These are phyloP conservation scores for Pseudogymnoascus sp. DNA, from an alignment of 2,329 filamentous ascomycete species.

Conservation along the genomic window DNA sequence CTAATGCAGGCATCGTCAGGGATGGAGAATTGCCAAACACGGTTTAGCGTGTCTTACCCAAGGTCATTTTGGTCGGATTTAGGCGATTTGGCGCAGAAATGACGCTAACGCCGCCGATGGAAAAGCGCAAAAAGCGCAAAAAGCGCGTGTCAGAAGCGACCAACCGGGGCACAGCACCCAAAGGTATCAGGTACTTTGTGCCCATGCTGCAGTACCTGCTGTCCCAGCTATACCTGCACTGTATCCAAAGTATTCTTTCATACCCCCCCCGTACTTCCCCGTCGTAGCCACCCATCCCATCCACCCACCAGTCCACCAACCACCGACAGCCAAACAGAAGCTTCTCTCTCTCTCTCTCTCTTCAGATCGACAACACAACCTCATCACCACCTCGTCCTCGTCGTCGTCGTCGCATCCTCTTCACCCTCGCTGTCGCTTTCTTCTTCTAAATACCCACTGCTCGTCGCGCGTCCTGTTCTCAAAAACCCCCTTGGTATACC, in stretches of 20 bases:
- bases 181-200: neutral
- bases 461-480: neutral
- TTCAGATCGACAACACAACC: neutral
- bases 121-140: conserved; percentile 8
- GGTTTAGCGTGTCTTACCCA: neutral
- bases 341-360: neutral
- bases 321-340: neutral
- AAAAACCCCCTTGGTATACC: neutral
- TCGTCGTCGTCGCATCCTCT: neutral
- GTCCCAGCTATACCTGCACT: neutral
- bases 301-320: neutral
- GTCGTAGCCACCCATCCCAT: neutral
- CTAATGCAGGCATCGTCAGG: conserved; percentile 6
- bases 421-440: neutral
- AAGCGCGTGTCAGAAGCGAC: conserved; percentile 4
- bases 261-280: neutral
- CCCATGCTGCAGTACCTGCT: neutral
- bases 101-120: neutral
- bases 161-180: neutral
- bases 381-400: neutral
- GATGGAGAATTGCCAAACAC: neutral
- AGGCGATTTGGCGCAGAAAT: conserved; percentile 6
- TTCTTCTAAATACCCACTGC: neutral
- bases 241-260: neutral
- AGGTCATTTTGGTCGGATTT: neutral